Evolutionary conservation across 148 eudicot genomes (phyloP).

Genomic region (Amaranthus cruentus): DNA sequence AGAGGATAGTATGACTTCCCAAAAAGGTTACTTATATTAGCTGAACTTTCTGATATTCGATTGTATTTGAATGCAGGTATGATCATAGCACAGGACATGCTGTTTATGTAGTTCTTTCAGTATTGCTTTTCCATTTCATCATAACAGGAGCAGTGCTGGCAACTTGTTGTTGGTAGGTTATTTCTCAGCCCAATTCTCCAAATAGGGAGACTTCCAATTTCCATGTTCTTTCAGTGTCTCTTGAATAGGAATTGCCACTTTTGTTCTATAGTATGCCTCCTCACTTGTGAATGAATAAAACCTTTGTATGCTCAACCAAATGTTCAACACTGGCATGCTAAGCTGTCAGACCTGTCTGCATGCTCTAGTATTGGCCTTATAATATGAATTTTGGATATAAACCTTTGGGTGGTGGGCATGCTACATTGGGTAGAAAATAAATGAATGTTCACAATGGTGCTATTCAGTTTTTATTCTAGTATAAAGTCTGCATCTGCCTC

Average conservation of each 20-base stretch:
- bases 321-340: not conserved
- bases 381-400: not conserved
- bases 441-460: not conserved
- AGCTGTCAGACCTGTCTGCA: not conserved
- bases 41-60: not conserved
- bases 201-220: not conserved
- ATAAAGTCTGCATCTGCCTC: too few relatives aligned
- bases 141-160: constrained; percentile 63
- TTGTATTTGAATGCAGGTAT: constrained; percentile 56
- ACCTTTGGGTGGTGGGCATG: not conserved
- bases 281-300: not conserved
- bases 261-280: not conserved
- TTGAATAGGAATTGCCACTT: not conserved
- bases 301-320: not conserved
- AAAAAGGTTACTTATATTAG: not conserved
- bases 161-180: constrained; percentile 69
- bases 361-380: not conserved
- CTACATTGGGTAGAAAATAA: not conserved
- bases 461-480: too few relatives aligned
- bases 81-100: constrained; percentile 90
- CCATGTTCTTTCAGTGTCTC: not conserved
- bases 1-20: not conserved
- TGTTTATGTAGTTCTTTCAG: constrained; percentile 71
- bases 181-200: not conserved
- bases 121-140: constrained; percentile 67